Percentiles rank a stretch among this genome's conserved stretches.
phyloP scores from a whole-genome alignment of 768 basidiomycete genomes.

The Favolaschia claudopus region DNA sequence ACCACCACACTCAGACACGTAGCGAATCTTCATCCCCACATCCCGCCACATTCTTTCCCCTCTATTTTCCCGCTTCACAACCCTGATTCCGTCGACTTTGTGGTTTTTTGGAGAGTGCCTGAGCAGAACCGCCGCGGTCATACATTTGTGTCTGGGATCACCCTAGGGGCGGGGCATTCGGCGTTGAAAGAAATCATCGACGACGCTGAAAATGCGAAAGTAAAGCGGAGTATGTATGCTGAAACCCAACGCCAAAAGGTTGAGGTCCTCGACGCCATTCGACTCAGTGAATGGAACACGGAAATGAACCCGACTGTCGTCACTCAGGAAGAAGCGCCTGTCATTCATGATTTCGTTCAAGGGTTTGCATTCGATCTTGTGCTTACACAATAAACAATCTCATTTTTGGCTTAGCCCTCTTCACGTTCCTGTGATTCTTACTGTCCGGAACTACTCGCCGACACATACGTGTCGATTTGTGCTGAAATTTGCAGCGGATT shows the following conservation, averaged over 20 bases:
- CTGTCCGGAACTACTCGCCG: constrained; percentile 76
- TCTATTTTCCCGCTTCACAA: constrained; percentile 84
- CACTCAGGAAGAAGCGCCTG: constrained; percentile 46
- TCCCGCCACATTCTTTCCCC: constrained; percentile 58
- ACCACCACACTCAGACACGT: constrained; percentile 46
- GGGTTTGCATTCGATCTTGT: constrained; percentile 60
- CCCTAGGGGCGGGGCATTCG: constrained; percentile 75
- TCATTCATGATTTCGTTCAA: constrained; percentile 69
- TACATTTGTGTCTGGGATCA: constrained; percentile 61
- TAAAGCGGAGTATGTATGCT: constrained; percentile 87
- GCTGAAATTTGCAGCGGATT: constrained; percentile 52
- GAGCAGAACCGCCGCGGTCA: constrained; percentile 67
- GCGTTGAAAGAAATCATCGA: constrained; percentile 67
- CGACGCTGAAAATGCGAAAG: constrained; percentile 66
- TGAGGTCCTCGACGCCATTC: constrained; percentile 72
- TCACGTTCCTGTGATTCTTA: constrained; percentile 59
- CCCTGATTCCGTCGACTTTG: constrained; percentile 73
- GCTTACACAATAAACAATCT: neutral
- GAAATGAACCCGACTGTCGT: constrained; percentile 81
- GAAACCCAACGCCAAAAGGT: constrained; percentile 82
- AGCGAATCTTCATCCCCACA: constrained; percentile 56
- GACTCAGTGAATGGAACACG: constrained; percentile 75
- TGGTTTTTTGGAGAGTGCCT: constrained; percentile 80
- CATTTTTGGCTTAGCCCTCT: constrained; percentile 54
- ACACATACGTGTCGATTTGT: constrained; percentile 66